A percentile compares a stretch with the other conserved stretches of the same genome.
Conservation (phyloP, 2,329 filamentous ascomycete genomes). For the Chrysosporium keratinophilum region DNA sequence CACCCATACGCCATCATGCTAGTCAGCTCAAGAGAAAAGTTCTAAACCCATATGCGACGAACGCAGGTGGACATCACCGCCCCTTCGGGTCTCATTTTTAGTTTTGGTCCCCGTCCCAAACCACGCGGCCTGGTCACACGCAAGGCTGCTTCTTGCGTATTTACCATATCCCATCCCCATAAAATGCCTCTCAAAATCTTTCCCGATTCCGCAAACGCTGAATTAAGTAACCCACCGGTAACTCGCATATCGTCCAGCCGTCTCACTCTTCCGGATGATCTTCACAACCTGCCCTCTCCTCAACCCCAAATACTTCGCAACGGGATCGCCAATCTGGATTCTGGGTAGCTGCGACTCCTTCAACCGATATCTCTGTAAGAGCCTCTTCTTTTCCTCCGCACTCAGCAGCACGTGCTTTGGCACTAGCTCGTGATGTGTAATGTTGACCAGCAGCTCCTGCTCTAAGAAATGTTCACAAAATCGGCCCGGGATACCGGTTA, state of each 20-base stretch:
- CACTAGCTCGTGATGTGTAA: constrained; percentile 93
- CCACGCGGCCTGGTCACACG: too few relatives aligned
- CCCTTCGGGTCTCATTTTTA: neutral
- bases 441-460: constrained; percentile 92
- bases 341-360: constrained; percentile 96
- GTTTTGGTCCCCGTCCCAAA: too few relatives aligned
- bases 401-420: constrained; percentile 87
- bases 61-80: neutral
- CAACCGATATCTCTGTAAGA: constrained; percentile 81
- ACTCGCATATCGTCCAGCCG: constrained; percentile 90
- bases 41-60: neutral
- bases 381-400: constrained; percentile 72
- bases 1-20: constrained; percentile 6
- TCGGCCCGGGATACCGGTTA: constrained; percentile 64
- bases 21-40: neutral
- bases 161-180: neutral
- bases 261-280: constrained; percentile 93
- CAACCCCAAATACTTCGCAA: constrained; percentile 82
- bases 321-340: constrained; percentile 83
- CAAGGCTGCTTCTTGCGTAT: neutral
- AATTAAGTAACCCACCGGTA: constrained; percentile 59
- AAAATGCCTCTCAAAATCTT: neutral
- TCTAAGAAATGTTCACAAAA: constrained; percentile 93
- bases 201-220: neutral
- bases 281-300: constrained; percentile 92